Conservation (phyloP, 1,284 basidiomycete genomes). For the Moniliophthora roreri region DNA sequence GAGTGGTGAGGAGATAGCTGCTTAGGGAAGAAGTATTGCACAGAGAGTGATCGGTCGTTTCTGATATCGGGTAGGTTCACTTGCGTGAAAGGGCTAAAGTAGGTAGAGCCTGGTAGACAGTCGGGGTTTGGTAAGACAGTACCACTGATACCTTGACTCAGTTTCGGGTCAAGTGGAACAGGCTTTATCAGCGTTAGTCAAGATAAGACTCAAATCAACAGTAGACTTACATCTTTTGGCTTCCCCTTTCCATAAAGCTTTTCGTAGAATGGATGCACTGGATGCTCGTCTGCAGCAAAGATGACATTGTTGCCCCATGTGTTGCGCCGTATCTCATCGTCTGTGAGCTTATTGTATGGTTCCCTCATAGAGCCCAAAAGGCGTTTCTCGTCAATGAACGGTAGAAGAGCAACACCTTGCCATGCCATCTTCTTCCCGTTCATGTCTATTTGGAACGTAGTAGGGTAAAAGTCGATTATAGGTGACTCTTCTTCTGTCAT, state of each 20-base stretch:
- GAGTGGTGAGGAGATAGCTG: slow-evolving; percentile 87
- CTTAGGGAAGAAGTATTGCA: slow-evolving; percentile 86
- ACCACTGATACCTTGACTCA: slow-evolving; percentile 83
- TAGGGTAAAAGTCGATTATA: slow-evolving; percentile 96
- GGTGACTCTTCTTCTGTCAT: slow-evolving; percentile 91
- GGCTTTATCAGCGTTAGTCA: slow-evolving; percentile 43
- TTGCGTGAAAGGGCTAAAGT: slow-evolving; percentile 70
- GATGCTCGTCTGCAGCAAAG: slow-evolving; percentile 85
- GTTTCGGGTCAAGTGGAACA: slow-evolving; percentile 63
- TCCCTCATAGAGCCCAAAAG: slow-evolving; percentile 82
- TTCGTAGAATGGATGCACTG: slow-evolving; percentile 85
- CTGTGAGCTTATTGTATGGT: slow-evolving; percentile 71
- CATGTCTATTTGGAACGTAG: slow-evolving; percentile 96
- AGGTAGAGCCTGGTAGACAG: slow-evolving; percentile 91
- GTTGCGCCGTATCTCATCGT: slow-evolving; percentile 86
- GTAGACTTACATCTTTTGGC: slow-evolving; percentile 65
- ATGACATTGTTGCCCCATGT: slow-evolving; percentile 84
- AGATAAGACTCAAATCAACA: slow-evolving; percentile 1
- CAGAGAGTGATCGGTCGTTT: slow-evolving; percentile 87
- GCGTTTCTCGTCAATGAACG: slow-evolving; percentile 92
- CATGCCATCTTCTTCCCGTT: slow-evolving; percentile 99
- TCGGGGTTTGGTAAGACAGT: slow-evolving; percentile 81
- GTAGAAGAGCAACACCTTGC: slow-evolving; percentile 96
- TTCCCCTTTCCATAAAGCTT: slow-evolving; percentile 89
- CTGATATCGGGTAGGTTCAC: slow-evolving; percentile 75